Evolutionary conservation across 352 stramenopile genomes (phyloP).

Genomic region (Pythium pyrilobum): DNA sequence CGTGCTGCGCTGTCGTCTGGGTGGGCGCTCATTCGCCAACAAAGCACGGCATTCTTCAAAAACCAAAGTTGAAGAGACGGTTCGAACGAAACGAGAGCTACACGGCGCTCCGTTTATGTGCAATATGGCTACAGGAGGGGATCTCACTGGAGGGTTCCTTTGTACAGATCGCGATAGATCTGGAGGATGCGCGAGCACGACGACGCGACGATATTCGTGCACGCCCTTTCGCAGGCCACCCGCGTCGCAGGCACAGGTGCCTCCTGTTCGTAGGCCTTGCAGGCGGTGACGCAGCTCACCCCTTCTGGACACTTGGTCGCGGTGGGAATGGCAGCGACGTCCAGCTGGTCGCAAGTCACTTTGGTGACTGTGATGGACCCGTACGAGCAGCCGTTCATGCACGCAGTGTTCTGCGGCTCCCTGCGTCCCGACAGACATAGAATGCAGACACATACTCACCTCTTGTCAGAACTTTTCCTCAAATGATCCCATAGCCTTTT

Average conservation of each 20-base stretch:
- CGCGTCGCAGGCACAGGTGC: conserved; percentile 37
- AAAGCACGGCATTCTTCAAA: too few relatives aligned
- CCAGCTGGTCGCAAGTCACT: conserved; percentile 52
- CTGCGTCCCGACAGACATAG: conserved; percentile 12
- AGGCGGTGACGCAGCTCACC: conserved; percentile 54
- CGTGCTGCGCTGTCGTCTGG: too few relatives aligned
- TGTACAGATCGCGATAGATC: conserved; percentile 54
- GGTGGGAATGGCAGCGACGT: conserved; percentile 18
- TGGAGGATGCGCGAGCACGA: conserved; percentile 60
- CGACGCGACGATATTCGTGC: conserved; percentile 52
- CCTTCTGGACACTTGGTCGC: conserved; percentile 43
- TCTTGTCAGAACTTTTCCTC: not conserved
- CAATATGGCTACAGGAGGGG: conserved; percentile 14
- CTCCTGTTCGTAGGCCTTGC: conserved; percentile 54
- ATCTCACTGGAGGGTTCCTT: conserved; percentile 22
- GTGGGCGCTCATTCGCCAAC: not conserved
- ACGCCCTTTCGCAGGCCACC: conserved; percentile 48
- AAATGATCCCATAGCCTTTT: too few relatives aligned
- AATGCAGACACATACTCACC: not conserved
- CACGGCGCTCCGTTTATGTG: conserved; percentile 4
- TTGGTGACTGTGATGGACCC: conserved; percentile 69
- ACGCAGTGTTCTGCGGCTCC: conserved; percentile 52
- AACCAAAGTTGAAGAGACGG: not conserved
- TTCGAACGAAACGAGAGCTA: not conserved
- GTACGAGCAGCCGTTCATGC: conserved; percentile 76